Base-by-base conservation (phyloP, 192 early-diverging fungal genomes). In the Phlyctochytrium bullatum region DNA sequence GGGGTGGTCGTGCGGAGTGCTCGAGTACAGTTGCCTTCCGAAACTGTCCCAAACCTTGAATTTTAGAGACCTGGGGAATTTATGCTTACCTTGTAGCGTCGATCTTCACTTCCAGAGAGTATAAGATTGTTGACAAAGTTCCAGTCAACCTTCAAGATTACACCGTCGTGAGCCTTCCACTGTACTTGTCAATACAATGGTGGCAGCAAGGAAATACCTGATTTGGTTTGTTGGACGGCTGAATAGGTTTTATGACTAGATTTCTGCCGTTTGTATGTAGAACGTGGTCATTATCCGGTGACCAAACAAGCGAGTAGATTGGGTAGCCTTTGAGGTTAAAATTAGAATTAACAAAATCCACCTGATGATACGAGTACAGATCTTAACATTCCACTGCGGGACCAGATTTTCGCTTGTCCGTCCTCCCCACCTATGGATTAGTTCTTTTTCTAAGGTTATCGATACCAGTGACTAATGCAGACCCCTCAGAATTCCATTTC, bases 151-250 rank as follows among this genome's bases (percentile, higher is more conserved):
- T 79, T 77, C 10, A 86, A 67, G 34, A 86, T 77, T 17, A 86
- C 68, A 1, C 83, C 82, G 35, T 86, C 84, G 60, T 86, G 84
- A 1, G 78, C 84, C 71, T 85, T 86, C 84, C 84, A 86, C 82
- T 85, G 56, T 27, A 36, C 33, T 27, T 12, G 12, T 25, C 29
- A 29, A 40, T 34, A n/a, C 47, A 60, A 68, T 27, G 36, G 17
- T 64, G 24, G 47, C 50, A 24, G n/a, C n/a, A 2, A 6, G 14
- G 1, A 29, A 59, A 24, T 59, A 80, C 82, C 72, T 81, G 78
- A 3, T 59, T 80, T 6, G 80, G 83, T 33, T 86, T 86, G 51
- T 61, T 80, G 3, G 79, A 61, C 14, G 84, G 80, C 65, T 86
- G 84, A 1, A 86, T 52, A 2, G 83, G 77, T 66, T 86, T 86